phyloP scores from a whole-genome alignment of 1,284 basidiomycete genomes.

The Psilocybe mexicana region DNA sequence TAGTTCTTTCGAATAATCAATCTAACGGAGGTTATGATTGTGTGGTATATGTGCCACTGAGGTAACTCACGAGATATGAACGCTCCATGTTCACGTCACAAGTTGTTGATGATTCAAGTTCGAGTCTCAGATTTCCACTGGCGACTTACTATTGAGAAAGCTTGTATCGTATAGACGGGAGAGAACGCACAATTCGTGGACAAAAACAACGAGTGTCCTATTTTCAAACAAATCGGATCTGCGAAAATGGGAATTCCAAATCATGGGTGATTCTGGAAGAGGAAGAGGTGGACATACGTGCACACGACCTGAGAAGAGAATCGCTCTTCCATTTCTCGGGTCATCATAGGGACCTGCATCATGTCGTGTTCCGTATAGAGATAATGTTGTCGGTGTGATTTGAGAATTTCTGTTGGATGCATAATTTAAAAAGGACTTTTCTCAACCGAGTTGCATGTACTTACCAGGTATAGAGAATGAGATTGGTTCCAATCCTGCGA shows the following conservation, averaged over 20 bases:
- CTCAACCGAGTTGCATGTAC: neutral
- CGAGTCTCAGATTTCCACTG: constrained; percentile 85
- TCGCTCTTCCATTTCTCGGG: constrained; percentile 60
- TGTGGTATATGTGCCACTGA: neutral
- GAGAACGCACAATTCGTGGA: constrained; percentile 84
- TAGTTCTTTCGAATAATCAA: constrained; percentile 83
- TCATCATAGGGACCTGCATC: constrained; percentile 79
- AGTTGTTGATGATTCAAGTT: constrained; percentile 70
- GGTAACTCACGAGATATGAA: constrained; percentile 72
- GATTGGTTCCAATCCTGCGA: constrained; percentile 55
- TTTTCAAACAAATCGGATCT: constrained; percentile 71
- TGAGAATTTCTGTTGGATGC: constrained; percentile 67
- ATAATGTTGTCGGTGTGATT: constrained; percentile 80
- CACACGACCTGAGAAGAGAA: constrained; percentile 84
- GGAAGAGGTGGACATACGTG: constrained; percentile 58
- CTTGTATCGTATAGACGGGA: constrained; percentile 3
- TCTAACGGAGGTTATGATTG: constrained; percentile 43
- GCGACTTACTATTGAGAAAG: constrained; percentile 1
- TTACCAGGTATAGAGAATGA: constrained; percentile 68
- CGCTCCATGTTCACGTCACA: constrained; percentile 78
- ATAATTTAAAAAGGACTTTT: neutral
- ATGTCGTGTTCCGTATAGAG: constrained; percentile 74
- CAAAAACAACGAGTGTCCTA: constrained; percentile 76
- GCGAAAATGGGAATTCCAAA: neutral
- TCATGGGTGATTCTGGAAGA: neutral